Evolutionary conservation across 2,329 filamentous ascomycete genomes (phyloP), one percentile per base, ranked within the genome.

Genomic region (Lecanicillium sp.): DNA sequence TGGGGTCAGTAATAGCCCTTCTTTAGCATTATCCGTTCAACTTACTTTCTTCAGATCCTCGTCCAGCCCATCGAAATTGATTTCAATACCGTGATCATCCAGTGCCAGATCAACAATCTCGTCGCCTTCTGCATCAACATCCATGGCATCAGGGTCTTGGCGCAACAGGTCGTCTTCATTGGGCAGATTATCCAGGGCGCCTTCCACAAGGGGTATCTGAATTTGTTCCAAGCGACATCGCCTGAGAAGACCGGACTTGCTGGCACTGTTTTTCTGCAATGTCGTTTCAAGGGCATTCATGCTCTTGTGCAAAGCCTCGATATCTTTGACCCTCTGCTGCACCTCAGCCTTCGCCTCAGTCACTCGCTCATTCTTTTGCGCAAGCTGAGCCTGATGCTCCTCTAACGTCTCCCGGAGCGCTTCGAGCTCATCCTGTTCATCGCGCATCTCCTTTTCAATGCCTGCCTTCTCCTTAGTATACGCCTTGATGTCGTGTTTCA

Each of bases 221-320:
- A 97, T 87, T 61, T 96, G 90, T 62, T 97, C 91, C 39, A 98
- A 81, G 62, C 94, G 91, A 72, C 91, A 97, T 53, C 88, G 83
- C 60, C 90, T 83, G 44, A 98, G 77, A 39, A 95, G 71, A 37
- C 83, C 83, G 62, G 95, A 95, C 62, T 93, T 87, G 58, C 81
- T 83, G 0, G 89, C 84, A 50, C 86, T 87, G 60, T 89, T 89
- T 59, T 86, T 87, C 65, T 95, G 89, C 42, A 95, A 83, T 52
- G 90, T 85, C 1, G 85, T 84, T 65, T 97, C 90, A n/a, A 94
- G 94, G 5, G 75, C 78, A 50, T 80, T 82, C 50, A 98, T 86
- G 36, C 83, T 82, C 60, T 87, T 90, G 44, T 87, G 73, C 45
- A 73, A 68, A 14, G 61, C 74, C 53, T 96, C 90, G 49, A 95